A percentile compares a stretch with the other conserved stretches of the same genome.
Evolutionary conservation across 352 stramenopile genomes (phyloP).

Genomic region (Phytophthora colocasiae): DNA sequence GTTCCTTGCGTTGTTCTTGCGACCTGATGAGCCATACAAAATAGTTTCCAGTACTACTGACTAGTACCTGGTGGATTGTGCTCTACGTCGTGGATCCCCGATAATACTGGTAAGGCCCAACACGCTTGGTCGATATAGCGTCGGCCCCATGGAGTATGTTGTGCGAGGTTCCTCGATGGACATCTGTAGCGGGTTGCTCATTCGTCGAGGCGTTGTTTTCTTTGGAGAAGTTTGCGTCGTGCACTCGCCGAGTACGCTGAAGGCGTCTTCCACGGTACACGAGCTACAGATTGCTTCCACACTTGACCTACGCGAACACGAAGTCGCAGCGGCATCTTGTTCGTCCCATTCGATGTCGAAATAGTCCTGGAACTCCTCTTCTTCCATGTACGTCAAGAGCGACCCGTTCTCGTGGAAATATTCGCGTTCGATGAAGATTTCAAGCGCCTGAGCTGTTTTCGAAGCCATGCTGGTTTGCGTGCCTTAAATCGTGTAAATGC

Average conservation of each 20-base stretch:
- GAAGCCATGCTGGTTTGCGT: conserved; percentile 20
- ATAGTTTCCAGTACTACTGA: not conserved
- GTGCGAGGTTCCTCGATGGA: conserved; percentile 2
- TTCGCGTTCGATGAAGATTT: conserved; percentile 30
- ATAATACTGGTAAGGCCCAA: conserved; percentile 18
- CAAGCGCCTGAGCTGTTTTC: conserved; percentile 15
- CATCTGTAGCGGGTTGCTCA: conserved; percentile 11
- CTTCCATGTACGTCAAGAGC: conserved; percentile 31
- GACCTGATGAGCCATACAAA: not conserved
- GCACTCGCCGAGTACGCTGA: conserved; percentile 25
- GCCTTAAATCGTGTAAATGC: conserved; percentile 19
- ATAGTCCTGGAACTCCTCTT: conserved; percentile 28
- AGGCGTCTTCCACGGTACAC: conserved; percentile 2
- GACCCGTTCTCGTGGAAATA: conserved; percentile 26
- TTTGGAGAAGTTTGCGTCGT: conserved; percentile 10
- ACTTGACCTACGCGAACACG: conserved; percentile 3
- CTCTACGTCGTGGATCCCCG: conserved; percentile 9
- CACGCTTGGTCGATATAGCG: conserved; percentile 29
- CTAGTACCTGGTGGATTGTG: not conserved
- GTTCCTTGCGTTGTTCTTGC: not conserved
- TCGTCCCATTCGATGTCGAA: conserved; percentile 32
- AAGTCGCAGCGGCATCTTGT: conserved; percentile 2
- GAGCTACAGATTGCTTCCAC: conserved; percentile 23
- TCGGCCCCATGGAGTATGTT: conserved; percentile 2
- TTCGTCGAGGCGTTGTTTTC: conserved; percentile 7